Evolutionary conservation across 2,329 filamentous ascomycete species (phyloP), one percentile per base, ranked within the genome.

Genomic region (Apiospora arundinis): DNA sequence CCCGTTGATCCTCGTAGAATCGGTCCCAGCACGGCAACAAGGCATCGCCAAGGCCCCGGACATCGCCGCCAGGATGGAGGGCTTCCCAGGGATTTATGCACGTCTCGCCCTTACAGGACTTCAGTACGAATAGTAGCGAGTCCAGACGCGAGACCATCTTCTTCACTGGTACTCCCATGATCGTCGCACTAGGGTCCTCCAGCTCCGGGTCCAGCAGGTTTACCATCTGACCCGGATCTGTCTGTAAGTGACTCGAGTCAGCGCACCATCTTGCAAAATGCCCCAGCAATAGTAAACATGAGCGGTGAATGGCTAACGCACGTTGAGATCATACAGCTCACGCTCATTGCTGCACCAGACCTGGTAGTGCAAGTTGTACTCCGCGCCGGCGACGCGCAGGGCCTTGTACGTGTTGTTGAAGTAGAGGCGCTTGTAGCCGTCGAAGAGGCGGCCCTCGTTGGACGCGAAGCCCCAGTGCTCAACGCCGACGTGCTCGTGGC

Each of bases 271-370:
- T 48, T 18, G 7, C n/a, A 6, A 1, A 6, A 9, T 7, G 2
- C 12, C 14, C 21, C 18, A 6, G 2, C 21, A n/a, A 46, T 16
- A 12, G 11, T 12, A 44, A 44, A 8, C 11, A 44, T 12, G 42
- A 5, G 16, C 16, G 11, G 12, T 45, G 42, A 45, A 14, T 45
- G 42, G 42, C 16, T 3, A 28, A 37, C 46, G 18, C 48, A 56
- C 67, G 4, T 44, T 86, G 52, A 92, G 76, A 73, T 92, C 86
- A 76, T 92, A 93, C 2, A 92, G 84, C 77, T 93, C 91, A 70
- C 89, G 87, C 76, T 92, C 90, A 68, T 90, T 89, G 16, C 81
- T 91, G 76, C 92, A 93, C 91, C 91, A 93, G 0, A 92, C 89
- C 0, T 89, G 86, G 75, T 93, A 93, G 73, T 90, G 89, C 7